Conservation (phyloP, 1,284 basidiomycete genomes). For the Hymenochaete sp. region DNA sequence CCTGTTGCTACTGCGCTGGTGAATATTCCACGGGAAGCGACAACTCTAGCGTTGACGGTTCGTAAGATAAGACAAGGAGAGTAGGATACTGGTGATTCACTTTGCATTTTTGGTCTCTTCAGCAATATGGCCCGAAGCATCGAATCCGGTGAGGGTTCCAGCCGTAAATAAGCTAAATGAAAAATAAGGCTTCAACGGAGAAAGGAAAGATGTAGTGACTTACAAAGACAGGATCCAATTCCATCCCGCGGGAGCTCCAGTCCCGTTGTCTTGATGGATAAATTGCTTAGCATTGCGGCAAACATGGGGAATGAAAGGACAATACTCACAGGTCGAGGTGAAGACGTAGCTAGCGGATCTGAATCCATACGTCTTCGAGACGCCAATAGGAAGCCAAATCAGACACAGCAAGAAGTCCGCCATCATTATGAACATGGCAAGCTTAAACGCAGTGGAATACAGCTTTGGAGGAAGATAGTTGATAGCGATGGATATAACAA, state of each 20-base stretch:
- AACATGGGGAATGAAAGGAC: not conserved
- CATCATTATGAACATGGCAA: conserved; percentile 65
- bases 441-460: conserved; percentile 69
- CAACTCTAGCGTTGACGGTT: conserved; percentile 37
- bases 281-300: conserved; percentile 11
- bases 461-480: conserved; percentile 72
- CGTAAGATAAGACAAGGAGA: not conserved
- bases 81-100: conserved; percentile 27
- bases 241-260: conserved; percentile 76
- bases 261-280: conserved; percentile 69
- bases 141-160: conserved; percentile 79
- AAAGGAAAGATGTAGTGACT: conserved; percentile 20
- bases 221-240: conserved; percentile 80
- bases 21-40: conserved; percentile 73
- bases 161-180: conserved; percentile 65
- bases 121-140: conserved; percentile 81
- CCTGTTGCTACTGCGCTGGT: conserved; percentile 68
- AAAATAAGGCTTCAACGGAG: conserved; percentile 16
- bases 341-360: conserved; percentile 73
- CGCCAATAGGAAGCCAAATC: conserved; percentile 84
- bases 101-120: conserved; percentile 85
- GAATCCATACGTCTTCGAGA: conserved; percentile 76
- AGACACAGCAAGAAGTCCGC: conserved; percentile 78
- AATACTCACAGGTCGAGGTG: conserved; percentile 59
- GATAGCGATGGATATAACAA: conserved; percentile 62